Evolutionary conservation across 148 eudicot species (phyloP), one percentile per base, ranked within the genome.

Genomic region (Fagopyrum homotropicum): DNA sequence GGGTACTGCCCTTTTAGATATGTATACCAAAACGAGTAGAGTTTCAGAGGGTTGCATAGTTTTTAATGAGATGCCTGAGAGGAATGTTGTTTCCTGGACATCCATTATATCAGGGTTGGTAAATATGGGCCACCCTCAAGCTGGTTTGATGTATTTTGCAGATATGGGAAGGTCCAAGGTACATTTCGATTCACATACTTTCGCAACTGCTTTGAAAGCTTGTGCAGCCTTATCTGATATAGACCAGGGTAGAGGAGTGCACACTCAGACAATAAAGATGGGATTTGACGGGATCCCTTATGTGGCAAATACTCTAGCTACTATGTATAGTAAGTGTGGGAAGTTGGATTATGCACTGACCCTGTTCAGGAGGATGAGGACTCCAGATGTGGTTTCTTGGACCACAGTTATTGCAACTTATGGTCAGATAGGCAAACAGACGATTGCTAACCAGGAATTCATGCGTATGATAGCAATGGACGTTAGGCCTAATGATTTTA

Each of bases 71-170:
- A 89, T 93, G 95, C 95, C 95, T 2, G 82, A 82, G 55, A 91
- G 91, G 72, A 93, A 93, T 85, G 95, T 89, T 8, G 95, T 91
- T 69, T 87, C 95, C 8, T 93, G 98, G 98, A 93, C 98, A 55
- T 90, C 97, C 47, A 77, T 88, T 49, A 93, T 93, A 75, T 85
- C 93, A 4, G 98, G 98, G 69, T 82, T 93, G 72, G 98, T 91
- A 61, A 89, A 81, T 63, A 80, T 85, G 14, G 97, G 98, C 66
- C 79, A 81, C 49, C 81, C 81, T 77, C 78, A 78, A 63, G 86
- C 82, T 75, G 98, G 90, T 4, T 77, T 93, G 79, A 52, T 72
- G 74, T 89, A 87, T 85, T 93, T 93, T 83, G 80, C 88, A 7
- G 86, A 87, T 2, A 88, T 93, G 89, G 83, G 86, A 85, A 79